Base-by-base conservation (phyloP, 2,329 filamentous ascomycete species). In the Periconia macrospinosa region DNA sequence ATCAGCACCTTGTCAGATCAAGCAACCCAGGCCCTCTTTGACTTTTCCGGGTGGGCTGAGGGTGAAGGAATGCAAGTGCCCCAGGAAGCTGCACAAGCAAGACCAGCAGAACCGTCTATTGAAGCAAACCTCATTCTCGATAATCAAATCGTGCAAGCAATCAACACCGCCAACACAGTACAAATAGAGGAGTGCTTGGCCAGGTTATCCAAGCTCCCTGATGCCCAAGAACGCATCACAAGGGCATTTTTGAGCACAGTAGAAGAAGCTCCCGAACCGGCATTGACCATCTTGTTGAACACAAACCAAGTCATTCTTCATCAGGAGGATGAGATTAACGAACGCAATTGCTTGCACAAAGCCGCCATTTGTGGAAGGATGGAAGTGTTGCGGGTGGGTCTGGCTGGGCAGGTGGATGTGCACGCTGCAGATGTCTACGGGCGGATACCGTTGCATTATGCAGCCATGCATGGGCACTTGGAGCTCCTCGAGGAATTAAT, bases 1-100 rank as follows among this genome's bases (percentile, higher is more conserved):
- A 96, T 99, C 69, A 96, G 92, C 75, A 93, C 96, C 68, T 83
- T 99, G 11, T 97, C 94, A 5, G 94, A 99, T 63, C 92, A 96
- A 77, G 94, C 94, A 9, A 97, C 94, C 0, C 97, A 92, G n/a
- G 95, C 92, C 64, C 79, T 96, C 37, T 88, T 97, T 63, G 94
- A 97, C 70, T 86, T 97, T 45, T 93, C 93, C 49, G 94, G 93
- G 35, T 97, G 93, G 93, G 92, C 92, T 18, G 94, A 99, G 75
- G 94, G 94, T 19, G 94, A 97, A 65, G 90, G 95, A 72, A 88
- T 97, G 67, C 89, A 87, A 65, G 96, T 74, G 45, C 73, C 76
- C n/a, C 63, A 64, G 19, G 62, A 70, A 44, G 62, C 58, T 13
- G 59, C 59, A 20, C 69, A 74, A 53, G 60, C 70, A 41, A 62